These are phyloP conservation scores for Coemansia sp. DNA, from an alignment of 371 early-diverging fungal genomes.

Conservation along the genomic window DNA sequence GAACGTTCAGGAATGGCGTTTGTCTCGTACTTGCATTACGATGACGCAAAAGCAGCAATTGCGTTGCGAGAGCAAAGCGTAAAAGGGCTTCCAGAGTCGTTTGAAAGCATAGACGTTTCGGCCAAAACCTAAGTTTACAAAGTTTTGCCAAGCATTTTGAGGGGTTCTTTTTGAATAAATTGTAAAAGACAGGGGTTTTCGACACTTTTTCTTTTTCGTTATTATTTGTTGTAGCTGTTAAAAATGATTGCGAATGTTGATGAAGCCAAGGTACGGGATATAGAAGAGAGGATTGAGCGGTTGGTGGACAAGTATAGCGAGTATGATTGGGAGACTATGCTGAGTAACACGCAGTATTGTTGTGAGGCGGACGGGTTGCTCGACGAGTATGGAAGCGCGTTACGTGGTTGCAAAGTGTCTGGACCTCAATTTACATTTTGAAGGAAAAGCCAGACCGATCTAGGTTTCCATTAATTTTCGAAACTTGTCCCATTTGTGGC, in stretches of 20 bases:
- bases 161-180: not conserved
- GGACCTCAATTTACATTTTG: too few relatives aligned
- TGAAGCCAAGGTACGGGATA: not conserved
- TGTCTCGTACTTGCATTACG: not conserved
- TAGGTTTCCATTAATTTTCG: too few relatives aligned
- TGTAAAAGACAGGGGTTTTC: too few relatives aligned
- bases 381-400: not conserved
- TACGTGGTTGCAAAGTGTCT: not conserved
- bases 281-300: not conserved
- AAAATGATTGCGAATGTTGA: not conserved
- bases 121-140: not conserved
- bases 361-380: not conserved
- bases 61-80: constrained; percentile 15
- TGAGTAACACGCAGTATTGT: not conserved
- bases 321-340: constrained; percentile 7
- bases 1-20: constrained; percentile 34
- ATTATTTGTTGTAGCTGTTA: not conserved
- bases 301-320: not conserved
- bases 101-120: constrained; percentile 19
- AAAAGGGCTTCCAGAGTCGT: constrained; percentile 16
- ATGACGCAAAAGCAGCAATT: constrained; percentile 21
- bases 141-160: too few relatives aligned
- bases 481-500: too few relatives aligned
- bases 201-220: not conserved
- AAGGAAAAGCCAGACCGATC: too few relatives aligned